Percentiles rank a stretch among this genome's conserved stretches.
Evolutionary conservation across 495 filamentous ascomycete species (phyloP).

Genomic region (Cercophora newfieldiana): DNA sequence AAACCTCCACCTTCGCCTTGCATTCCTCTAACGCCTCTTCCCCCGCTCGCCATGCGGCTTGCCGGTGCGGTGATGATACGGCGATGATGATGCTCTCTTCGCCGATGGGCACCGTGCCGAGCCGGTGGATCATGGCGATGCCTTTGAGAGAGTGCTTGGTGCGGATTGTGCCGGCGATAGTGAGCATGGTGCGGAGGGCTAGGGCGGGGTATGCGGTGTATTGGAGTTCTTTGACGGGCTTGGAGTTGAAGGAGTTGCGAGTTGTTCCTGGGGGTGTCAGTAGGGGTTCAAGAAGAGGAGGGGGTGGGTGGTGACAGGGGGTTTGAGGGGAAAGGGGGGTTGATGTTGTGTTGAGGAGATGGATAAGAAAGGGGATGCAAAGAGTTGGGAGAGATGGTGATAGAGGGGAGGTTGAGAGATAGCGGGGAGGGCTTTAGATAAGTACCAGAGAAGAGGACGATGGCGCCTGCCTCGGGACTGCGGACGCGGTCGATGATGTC

Average conservation of each 20-base stretch:
- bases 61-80: conserved; percentile 81
- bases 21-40: conserved; percentile 88
- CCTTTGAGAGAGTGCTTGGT: conserved; percentile 62
- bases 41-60: conserved; percentile 82
- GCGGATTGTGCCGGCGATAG: conserved; percentile 62
- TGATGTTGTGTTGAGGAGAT: no score
- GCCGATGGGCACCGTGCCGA: conserved; percentile 80
- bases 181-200: conserved; percentile 71
- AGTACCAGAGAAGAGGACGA: conserved; percentile 80
- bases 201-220: conserved; percentile 82
- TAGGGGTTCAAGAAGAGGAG: not conserved
- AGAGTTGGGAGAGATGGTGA: conserved; percentile 8
- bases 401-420: conserved; percentile 14
- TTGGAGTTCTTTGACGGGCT: conserved; percentile 71
- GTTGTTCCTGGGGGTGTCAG: conserved; percentile 65
- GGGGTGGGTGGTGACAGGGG: not conserved
- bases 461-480: conserved; percentile 80
- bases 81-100: conserved; percentile 94
- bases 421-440: no score
- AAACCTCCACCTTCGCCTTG: conserved; percentile 86
- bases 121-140: conserved; percentile 81
- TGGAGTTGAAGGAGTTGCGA: conserved; percentile 74
- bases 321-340: not conserved
- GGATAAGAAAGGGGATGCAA: conserved; percentile 20
- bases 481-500: conserved; percentile 65